These are phyloP conservation scores for Canavalia gladiata DNA, from an alignment of 306 rosid genomes.

Conservation along the genomic window DNA sequence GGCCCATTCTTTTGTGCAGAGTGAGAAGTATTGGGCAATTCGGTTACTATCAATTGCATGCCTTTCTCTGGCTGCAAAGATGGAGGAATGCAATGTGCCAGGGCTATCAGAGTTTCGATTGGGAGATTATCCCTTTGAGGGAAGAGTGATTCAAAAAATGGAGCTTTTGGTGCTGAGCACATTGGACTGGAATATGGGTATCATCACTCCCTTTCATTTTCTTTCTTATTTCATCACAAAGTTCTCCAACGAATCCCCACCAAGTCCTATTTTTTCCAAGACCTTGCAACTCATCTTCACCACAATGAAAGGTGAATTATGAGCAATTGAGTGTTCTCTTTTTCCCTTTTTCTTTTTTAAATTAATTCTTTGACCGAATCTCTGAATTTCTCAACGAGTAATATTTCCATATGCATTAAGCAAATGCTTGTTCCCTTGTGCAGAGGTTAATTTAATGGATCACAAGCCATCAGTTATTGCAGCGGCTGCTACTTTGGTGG, in stretches of 20 bases:
- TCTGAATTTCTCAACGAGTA: background rate
- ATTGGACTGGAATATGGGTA: slow-evolving; percentile 76
- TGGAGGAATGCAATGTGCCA: slow-evolving; percentile 75
- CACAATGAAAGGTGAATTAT: slow-evolving; percentile 62
- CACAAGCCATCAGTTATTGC: slow-evolving; percentile 81
- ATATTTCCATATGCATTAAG: slow-evolving; percentile 29
- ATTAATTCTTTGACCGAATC: background rate
- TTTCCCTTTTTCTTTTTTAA: background rate
- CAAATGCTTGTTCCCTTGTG: slow-evolving; percentile 37
- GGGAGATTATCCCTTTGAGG: slow-evolving; percentile 64
- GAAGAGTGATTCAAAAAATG: slow-evolving; percentile 68
- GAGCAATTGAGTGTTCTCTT: background rate
- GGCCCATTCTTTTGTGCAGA: slow-evolving; percentile 55
- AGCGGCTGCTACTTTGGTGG: slow-evolving; percentile 74
- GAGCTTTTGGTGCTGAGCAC: slow-evolving; percentile 81
- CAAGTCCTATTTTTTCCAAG: slow-evolving; percentile 48
- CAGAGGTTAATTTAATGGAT: slow-evolving; percentile 72
- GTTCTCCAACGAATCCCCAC: slow-evolving; percentile 58
- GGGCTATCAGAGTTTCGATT: slow-evolving; percentile 58
- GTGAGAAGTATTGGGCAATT: slow-evolving; percentile 72
- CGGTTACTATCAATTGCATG: slow-evolving; percentile 77
- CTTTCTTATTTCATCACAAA: slow-evolving; percentile 69
- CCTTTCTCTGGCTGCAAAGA: slow-evolving; percentile 82
- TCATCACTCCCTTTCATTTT: slow-evolving; percentile 73
- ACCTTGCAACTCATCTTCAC: slow-evolving; percentile 60